Percentiles rank a stretch among this genome's conserved stretches.
Evolutionary conservation across 768 basidiomycete species (phyloP).

Genomic region (Suillus clintonianus): DNA sequence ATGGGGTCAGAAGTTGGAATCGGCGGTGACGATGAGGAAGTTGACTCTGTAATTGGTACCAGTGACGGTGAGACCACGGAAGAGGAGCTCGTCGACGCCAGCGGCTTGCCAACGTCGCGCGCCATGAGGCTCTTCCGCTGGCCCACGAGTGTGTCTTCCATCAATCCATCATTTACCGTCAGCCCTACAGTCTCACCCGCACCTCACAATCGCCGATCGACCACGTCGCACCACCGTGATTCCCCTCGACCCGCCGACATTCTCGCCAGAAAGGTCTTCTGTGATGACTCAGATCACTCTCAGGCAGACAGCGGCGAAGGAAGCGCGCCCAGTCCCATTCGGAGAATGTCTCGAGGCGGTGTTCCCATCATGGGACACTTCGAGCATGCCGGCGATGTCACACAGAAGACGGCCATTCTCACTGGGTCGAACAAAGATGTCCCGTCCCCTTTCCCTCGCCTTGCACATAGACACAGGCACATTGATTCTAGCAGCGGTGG

Average conservation of each 20-base stretch:
- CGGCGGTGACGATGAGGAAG: slow-evolving; percentile 40
- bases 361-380: slow-evolving; percentile 44
- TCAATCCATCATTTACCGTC: slow-evolving; percentile 78
- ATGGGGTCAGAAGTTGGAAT: slow-evolving; percentile 31
- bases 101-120: slow-evolving; percentile 71
- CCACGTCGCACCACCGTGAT: slow-evolving; percentile 32
- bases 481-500: slow-evolving; percentile 30
- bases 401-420: slow-evolving; percentile 25
- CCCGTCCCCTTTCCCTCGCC: slow-evolving; percentile 34
- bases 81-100: slow-evolving; percentile 78
- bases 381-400: slow-evolving; percentile 12
- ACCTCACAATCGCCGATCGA: slow-evolving; percentile 32
- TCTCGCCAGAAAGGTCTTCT: slow-evolving; percentile 59
- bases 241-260: slow-evolving; percentile 70
- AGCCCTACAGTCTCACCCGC: slow-evolving; percentile 54
- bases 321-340: slow-evolving; percentile 28
- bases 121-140: slow-evolving; percentile 73
- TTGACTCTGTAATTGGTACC: slow-evolving; percentile 49
- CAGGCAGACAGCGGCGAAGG: slow-evolving; percentile 36
- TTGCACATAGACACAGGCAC: slow-evolving; percentile 22
- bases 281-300: slow-evolving; percentile 46
- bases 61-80: slow-evolving; percentile 80
- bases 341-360: slow-evolving; percentile 16
- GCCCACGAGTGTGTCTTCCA: slow-evolving; percentile 61
- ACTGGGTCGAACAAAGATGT: slow-evolving; percentile 32